Conservation (phyloP, 2,329 filamentous ascomycete species). For the Corynespora cassiicola region DNA sequence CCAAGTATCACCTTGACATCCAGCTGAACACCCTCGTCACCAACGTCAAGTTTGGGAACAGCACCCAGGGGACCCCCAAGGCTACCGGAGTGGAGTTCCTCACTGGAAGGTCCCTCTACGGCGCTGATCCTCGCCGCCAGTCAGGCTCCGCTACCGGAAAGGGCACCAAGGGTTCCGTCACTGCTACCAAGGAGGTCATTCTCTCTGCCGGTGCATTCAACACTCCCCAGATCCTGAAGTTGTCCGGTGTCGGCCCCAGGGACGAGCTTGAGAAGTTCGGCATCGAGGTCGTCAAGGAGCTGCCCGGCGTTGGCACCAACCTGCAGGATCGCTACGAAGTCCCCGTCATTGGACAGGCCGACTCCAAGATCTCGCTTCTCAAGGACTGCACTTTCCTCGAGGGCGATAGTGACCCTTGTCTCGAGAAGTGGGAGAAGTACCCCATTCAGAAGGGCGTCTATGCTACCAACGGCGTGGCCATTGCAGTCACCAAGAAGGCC, state of each 20-base stretch:
- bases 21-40: conserved; percentile 68
- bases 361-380: conserved; percentile 37
- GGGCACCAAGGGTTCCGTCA: conserved; percentile 32
- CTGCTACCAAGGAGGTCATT: conserved; percentile 33
- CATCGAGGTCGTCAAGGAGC: conserved; percentile 63
- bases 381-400: conserved; percentile 49
- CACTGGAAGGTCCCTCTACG: conserved; percentile 46
- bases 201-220: conserved; percentile 62
- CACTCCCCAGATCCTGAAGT: conserved; percentile 68
- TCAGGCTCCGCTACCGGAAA: conserved; percentile 33
- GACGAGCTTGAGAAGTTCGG: conserved; percentile 59
- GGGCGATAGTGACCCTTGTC: conserved; percentile 50
- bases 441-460: conserved; percentile 51
- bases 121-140: conserved; percentile 40
- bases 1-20: conserved; percentile 63
- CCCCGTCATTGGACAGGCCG: conserved; percentile 52
- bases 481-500: conserved; percentile 53
- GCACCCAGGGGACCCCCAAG: conserved; percentile 57
- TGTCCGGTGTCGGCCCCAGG: conserved; percentile 67
- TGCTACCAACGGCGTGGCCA: conserved; percentile 59
- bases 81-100: conserved; percentile 51
- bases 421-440: conserved; percentile 50
- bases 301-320: conserved; percentile 69
- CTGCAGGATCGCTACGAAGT: conserved; percentile 66
- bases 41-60: conserved; percentile 69